phyloP scores from a whole-genome alignment of 2,329 filamentous ascomycete species.

The Aspergillus spinulosporus region DNA sequence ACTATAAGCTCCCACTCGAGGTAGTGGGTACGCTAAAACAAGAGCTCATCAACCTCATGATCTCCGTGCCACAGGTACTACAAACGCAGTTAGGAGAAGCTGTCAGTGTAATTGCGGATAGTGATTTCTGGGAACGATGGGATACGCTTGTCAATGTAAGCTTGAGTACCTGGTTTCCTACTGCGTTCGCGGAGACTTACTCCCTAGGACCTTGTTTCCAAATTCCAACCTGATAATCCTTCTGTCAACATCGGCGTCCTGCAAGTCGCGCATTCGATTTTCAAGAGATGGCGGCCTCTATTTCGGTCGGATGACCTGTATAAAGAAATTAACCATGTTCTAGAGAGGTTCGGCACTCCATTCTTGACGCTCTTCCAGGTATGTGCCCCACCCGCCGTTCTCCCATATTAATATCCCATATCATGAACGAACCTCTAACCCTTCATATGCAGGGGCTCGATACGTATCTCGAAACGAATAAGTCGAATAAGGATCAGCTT shows the following conservation, averaged over 20 bases:
- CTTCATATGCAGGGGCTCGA: slow-evolving; percentile 46
- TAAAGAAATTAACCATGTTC: slow-evolving; percentile 93
- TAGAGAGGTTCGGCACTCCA: slow-evolving; percentile 77
- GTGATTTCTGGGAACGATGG: slow-evolving; percentile 95
- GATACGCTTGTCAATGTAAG: slow-evolving; percentile 84
- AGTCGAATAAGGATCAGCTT: slow-evolving; percentile 71
- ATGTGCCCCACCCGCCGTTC: slow-evolving; percentile 30
- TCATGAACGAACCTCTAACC: neutral
- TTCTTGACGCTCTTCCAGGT: slow-evolving; percentile 79
- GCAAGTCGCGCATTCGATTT: slow-evolving; percentile 97
- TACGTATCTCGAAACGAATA: slow-evolving; percentile 67
- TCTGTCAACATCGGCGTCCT: slow-evolving; percentile 90
- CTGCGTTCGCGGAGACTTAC: slow-evolving; percentile 13
- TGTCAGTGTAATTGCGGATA: slow-evolving; percentile 95
- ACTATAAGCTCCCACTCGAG: slow-evolving; percentile 78
- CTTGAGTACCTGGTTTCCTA: slow-evolving; percentile 8
- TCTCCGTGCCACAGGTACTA: slow-evolving; percentile 79
- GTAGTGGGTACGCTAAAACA: slow-evolving; percentile 91
- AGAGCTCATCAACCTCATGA: slow-evolving; percentile 96
- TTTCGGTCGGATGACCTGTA: slow-evolving; percentile 92
- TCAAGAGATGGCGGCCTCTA: slow-evolving; percentile 90
- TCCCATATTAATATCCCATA: neutral
- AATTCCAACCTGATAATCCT: slow-evolving; percentile 77
- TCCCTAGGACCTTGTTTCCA: slow-evolving; percentile 75
- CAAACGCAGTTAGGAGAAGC: slow-evolving; percentile 95